A percentile compares a stretch with the other conserved stretches of the same genome.
phyloP scores from a whole-genome alignment of 331 rosid genomes.

The Quercus tomentella region DNA sequence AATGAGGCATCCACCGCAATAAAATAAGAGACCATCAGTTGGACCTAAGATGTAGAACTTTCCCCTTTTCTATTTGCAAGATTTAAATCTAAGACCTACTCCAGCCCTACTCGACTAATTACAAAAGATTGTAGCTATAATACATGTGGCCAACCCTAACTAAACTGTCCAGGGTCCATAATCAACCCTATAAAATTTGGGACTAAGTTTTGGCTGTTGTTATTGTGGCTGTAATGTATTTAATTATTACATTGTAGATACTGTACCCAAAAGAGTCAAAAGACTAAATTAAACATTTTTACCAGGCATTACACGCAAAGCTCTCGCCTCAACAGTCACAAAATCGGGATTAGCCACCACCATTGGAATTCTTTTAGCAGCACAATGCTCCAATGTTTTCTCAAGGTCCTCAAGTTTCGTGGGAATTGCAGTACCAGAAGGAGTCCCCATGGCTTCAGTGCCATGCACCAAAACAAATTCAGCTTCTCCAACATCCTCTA shows the following conservation, averaged over 20 bases:
- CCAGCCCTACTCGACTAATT: not conserved
- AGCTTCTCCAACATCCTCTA: conserved; percentile 72
- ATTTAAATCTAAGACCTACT: not conserved
- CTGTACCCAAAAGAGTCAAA: not conserved
- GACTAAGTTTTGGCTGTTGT: too few relatives aligned
- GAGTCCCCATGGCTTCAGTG: conserved; percentile 81
- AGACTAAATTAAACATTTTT: conserved; percentile 18
- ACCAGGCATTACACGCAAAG: conserved; percentile 95
- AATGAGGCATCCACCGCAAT: not conserved
- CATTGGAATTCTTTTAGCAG: conserved; percentile 82
- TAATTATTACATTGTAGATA: not conserved
- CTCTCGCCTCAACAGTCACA: conserved; percentile 90
- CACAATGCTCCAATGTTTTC: conserved; percentile 68
- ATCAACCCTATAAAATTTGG: too few relatives aligned
- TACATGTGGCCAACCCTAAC: too few relatives aligned
- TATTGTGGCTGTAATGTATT: not conserved
- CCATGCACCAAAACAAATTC: conserved; percentile 96
- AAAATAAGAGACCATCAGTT: not conserved
- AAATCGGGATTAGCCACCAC: conserved; percentile 98
- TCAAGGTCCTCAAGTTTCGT: conserved; percentile 76
- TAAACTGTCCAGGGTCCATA: too few relatives aligned
- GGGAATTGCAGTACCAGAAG: conserved; percentile 58
- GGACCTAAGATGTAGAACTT: not conserved
- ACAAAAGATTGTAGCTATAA: not conserved
- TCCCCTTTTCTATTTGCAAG: not conserved